Base-by-base conservation (phyloP, 2,329 filamentous ascomycete species). In the Beauveria asiatica region DNA sequence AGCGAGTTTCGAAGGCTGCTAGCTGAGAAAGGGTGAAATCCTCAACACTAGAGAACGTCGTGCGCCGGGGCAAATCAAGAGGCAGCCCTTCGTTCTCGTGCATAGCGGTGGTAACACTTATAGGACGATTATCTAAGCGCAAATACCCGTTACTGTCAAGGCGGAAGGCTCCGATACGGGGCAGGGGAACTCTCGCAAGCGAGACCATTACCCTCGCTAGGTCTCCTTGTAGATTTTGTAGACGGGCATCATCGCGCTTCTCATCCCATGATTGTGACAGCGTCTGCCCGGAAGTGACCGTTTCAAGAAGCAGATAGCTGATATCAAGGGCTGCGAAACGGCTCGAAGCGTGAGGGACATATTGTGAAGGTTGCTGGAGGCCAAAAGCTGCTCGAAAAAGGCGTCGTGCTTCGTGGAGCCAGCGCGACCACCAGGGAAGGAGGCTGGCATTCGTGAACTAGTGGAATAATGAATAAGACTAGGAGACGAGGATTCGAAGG, bases 81-180 rank as follows among this genome's bases (percentile, higher is more conserved):
- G 57, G 5, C 1, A 59, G 25, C 3, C 50, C 57, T 27, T 33
- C 60, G 61, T 30, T 64, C 62, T 27, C 70, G 67, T 60, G 75
- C 72, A 5, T 64, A 54, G 30, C 64, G 44, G 55, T 71, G 59
- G n/a, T 46, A 62, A 70, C 65, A 19, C 67, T 69, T n/a, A 75
- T 65, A 27, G 74, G 74, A 5, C 72, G 71, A 64, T 76, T 76
- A 13, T 68, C 65, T 42, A 73, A 62, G 25, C 64, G 64, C 5
- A 74, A 62, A 17, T 66, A 70, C 41, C 70, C 69, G 8, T 50
- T 13, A 56, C 72, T 60, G 58, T 65, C 59, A 61, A 72, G 66
- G 1, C 62, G 61, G 55, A 67, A 69, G 9, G 67, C 64, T 17
- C 65, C 70, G 21, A 72, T 72, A 9, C 65, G 65, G 5, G 68